phyloP scores from a whole-genome alignment of 2,329 filamentous ascomycete species.

The Penicillium sp. region DNA sequence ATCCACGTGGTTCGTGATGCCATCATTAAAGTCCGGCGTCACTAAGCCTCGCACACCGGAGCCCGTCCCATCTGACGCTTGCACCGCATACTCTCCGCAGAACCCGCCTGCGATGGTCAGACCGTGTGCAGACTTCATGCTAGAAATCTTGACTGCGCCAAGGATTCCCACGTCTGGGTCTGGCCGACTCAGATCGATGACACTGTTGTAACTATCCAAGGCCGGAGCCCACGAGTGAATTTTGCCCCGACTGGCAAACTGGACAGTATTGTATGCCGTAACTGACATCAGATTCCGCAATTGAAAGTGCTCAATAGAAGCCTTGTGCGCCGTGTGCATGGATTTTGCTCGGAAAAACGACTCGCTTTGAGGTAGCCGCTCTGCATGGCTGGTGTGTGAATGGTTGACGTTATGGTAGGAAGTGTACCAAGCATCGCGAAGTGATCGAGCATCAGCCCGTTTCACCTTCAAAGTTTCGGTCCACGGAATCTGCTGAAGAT shows the following conservation, averaged over 20 bases:
- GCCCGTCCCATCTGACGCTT: slow-evolving; percentile 43
- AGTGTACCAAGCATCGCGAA: slow-evolving; percentile 44
- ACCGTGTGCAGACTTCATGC: slow-evolving; percentile 51
- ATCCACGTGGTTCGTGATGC: slow-evolving; percentile 62
- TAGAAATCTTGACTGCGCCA: slow-evolving; percentile 51
- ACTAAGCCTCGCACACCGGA: slow-evolving; percentile 48
- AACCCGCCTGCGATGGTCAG: slow-evolving; percentile 59
- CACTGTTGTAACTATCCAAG: slow-evolving; percentile 40
- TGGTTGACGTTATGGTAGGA: slow-evolving; percentile 43
- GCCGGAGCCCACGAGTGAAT: slow-evolving; percentile 53
- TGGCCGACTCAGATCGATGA: slow-evolving; percentile 52
- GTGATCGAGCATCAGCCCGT: slow-evolving; percentile 36
- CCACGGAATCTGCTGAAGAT: slow-evolving; percentile 47
- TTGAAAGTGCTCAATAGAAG: slow-evolving; percentile 60
- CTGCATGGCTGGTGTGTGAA: slow-evolving; percentile 23
- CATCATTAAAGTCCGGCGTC: slow-evolving; percentile 41
- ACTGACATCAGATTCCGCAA: slow-evolving; percentile 59
- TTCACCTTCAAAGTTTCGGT: slow-evolving; percentile 36
- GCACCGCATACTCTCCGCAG: slow-evolving; percentile 58
- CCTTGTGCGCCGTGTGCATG: slow-evolving; percentile 52
- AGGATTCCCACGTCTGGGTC: slow-evolving; percentile 37
- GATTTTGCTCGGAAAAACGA: slow-evolving; percentile 51
- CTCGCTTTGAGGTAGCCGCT: slow-evolving; percentile 41
- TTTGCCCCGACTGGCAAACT: slow-evolving; percentile 52
- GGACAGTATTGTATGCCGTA: slow-evolving; percentile 56